Evolutionary conservation across 2,329 filamentous ascomycete species (phyloP), one percentile per base, ranked within the genome.

Genomic region (Trichoderma breve): DNA sequence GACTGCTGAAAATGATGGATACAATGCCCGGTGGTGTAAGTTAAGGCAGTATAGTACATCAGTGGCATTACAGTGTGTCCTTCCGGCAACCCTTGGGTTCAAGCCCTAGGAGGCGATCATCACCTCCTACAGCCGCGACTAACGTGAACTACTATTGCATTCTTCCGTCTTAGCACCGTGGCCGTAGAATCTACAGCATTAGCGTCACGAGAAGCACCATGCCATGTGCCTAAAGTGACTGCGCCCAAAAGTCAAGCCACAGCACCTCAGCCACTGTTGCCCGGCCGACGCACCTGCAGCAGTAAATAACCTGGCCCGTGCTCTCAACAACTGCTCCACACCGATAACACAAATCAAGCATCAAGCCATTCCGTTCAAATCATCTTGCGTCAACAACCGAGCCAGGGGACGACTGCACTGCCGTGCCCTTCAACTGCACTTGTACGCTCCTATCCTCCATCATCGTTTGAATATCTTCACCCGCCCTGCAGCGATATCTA

Each of bases 211-310:
- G 28, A 26, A 32, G 3, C 24, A 28, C 26, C 62, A 14, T 24
- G 30, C 30, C 12, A 36, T 36, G 34, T 15, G 34, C 34, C 34
- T 30, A 18, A 57, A 21, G n/a, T 51, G 64, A 28, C 39, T 62
- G 57, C 67, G 57, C 57, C 64, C 9, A 39, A 69, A 12, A 34
- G 43, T 39, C 51, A 51, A 68, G 71, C 66, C 65, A 70, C 65
- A 60, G 1, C 15, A 7, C 15, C 5, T 55, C 26, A 72, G 71
- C 71, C 71, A 72, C 66, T n/a, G 71, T 72, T 72, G 61, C 66
- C 71, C 53, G 36, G 71, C 36, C 58, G 21, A 72, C 65, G 47
- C 30, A 26, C 28, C 43, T 62, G 51, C 55, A 66, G 70, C 61
- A n/a, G 28, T 60, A 60, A 72, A 63, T 47, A 72, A 58, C 36